A percentile compares a stretch with the other conserved stretches of the same genome.
phyloP scores from a whole-genome alignment of 352 stramenopile species.

The Pythium aphanidermatum region DNA sequence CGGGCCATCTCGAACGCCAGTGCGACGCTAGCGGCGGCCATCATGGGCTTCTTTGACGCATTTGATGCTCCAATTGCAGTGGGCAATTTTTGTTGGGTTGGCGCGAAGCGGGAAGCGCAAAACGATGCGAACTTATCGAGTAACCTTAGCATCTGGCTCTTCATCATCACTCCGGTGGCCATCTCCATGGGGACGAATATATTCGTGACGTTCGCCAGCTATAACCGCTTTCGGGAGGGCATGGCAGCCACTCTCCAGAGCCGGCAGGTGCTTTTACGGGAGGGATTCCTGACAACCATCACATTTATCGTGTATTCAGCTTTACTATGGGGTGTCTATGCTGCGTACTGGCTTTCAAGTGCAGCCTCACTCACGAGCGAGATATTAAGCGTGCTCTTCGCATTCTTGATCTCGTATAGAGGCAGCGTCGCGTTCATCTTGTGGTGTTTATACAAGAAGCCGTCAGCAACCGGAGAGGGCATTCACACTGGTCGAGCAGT shows the following conservation, averaged over 20 bases:
- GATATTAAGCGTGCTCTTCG: slow-evolving; percentile 47
- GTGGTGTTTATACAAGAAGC: slow-evolving; percentile 64
- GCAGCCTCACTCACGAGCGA: slow-evolving; percentile 19
- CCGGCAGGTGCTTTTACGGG: slow-evolving; percentile 45
- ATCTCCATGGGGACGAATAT: slow-evolving; percentile 53
- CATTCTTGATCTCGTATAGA: slow-evolving; percentile 65
- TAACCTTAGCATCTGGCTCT: slow-evolving; percentile 49
- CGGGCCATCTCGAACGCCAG: slow-evolving; percentile 39
- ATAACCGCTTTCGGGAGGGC: slow-evolving; percentile 48
- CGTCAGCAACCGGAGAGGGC: slow-evolving; percentile 4
- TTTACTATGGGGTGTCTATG: slow-evolving; percentile 65
- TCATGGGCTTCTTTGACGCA: slow-evolving; percentile 47
- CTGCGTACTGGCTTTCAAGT: slow-evolving; percentile 49
- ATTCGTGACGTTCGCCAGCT: slow-evolving; percentile 64
- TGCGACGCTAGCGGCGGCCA: slow-evolving; percentile 28
- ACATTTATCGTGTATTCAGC: slow-evolving; percentile 60
- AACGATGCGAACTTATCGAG: slow-evolving; percentile 25
- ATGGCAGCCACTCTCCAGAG: slow-evolving; percentile 55
- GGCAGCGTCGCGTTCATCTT: slow-evolving; percentile 66
- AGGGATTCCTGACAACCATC: slow-evolving; percentile 68
- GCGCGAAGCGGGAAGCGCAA: slow-evolving; percentile 31
- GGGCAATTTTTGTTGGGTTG: slow-evolving; percentile 71
- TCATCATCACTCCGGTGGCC: slow-evolving; percentile 48
- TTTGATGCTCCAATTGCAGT: slow-evolving; percentile 55
- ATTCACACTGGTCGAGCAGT: slow-evolving; percentile 7